Conservation (phyloP, 352 stramenopile species). For the Saprolegnia parasitica region DNA sequence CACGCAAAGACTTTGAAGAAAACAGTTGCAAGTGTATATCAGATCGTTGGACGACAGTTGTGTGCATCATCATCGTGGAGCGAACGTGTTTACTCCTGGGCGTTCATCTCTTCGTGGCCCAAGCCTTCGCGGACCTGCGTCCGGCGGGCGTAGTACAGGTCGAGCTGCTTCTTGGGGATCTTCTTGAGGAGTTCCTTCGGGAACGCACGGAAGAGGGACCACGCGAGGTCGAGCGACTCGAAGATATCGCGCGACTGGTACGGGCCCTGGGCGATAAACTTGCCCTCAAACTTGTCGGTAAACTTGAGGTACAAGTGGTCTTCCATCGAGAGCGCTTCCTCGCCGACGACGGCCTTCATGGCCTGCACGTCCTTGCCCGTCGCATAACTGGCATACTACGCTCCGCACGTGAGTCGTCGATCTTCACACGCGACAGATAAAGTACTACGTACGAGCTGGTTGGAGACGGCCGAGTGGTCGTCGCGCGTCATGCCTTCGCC, state of each 20-base stretch:
- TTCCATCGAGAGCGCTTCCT: conserved; percentile 98
- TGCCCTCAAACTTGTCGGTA: conserved; percentile 98
- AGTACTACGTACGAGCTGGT: conserved; percentile 92
- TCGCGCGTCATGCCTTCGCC: conserved; percentile 98
- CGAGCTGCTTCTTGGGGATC: conserved; percentile 98
- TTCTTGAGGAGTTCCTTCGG: conserved; percentile 99
- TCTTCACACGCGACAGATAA: too few relatives aligned
- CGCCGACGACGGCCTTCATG: conserved; percentile 99
- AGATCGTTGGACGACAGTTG: neutral
- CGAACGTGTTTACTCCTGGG: neutral
- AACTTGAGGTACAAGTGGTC: conserved; percentile 99
- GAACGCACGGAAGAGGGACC: conserved; percentile 98
- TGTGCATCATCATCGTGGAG: neutral
- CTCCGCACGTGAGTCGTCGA: too few relatives aligned
- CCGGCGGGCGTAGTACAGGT: conserved; percentile 95
- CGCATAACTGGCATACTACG: conserved; percentile 78
- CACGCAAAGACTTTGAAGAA: too few relatives aligned
- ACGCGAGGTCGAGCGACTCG: conserved; percentile 97
- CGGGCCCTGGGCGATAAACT: conserved; percentile 96
- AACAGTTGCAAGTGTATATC: neutral
- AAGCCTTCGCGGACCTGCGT: conserved; percentile 81
- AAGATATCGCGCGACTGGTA: conserved; percentile 99
- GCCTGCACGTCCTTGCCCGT: conserved; percentile 97
- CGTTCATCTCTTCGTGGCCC: conserved; percentile 57
- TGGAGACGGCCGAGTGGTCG: conserved; percentile 98